Evolutionary conservation across 2,329 filamentous ascomycete genomes (phyloP), one percentile per base, ranked within the genome.

Genomic region (Fusarium graminum): DNA sequence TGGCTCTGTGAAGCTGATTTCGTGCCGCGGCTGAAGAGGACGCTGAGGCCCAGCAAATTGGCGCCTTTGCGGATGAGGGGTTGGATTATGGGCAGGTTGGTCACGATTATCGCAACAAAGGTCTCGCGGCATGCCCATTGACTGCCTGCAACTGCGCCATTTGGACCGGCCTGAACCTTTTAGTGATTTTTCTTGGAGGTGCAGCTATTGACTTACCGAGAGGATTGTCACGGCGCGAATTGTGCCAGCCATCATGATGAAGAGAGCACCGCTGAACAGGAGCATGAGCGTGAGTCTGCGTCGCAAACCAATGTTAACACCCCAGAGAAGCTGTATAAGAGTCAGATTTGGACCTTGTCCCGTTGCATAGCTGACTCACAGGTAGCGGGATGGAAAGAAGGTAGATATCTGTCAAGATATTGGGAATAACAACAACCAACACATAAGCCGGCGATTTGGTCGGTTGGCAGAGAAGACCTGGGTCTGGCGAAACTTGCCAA

Each of bases 401-500:
- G 3, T 70, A 70, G 0, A 70, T 53, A 4, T 70, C 67, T 1
- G 67, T 70, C 44, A 70, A 25, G 2, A 70, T 60, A 12, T 70
- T 70, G 7, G 67, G 67, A 19, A 70, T 68, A 4, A 70, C 60
- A 17, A 70, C 68, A 0, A 66, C 62, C 38, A 70, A 28, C 1
- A 70, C 67, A 29, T 70, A 68, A 0, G 57, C 68, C 1, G 68
- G 68, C 11, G 68, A 70, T 25, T 70, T 70, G 11, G 67, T 70
- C 10, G 67, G 67, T 6, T 56, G 44, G 29, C 68, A 70, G 4
- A 70, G 32, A 1, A 43, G 12, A 6, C 68, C 68, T 1, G 68
- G 68, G 81, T 67, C 5, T 81, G 83, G 59, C 77, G 72, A 38
- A 79, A 70, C 83, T 70, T 85, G 83, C 82, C 83, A 85, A 59